Evolutionary conservation across 1,284 basidiomycete genomes (phyloP).

Genomic region (Boletus coffeatus): DNA sequence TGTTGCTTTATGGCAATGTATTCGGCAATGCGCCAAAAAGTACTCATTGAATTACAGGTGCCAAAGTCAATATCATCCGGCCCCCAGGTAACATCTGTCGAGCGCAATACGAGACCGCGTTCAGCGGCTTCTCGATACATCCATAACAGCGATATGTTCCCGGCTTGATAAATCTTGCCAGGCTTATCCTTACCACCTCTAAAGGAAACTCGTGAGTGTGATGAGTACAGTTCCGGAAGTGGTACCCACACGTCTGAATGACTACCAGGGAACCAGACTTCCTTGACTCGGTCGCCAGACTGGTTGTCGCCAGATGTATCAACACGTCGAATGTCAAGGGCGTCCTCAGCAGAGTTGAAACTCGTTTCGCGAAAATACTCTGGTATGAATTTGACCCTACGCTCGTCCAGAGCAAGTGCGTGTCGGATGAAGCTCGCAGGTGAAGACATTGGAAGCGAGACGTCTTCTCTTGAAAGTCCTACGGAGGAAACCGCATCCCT

Average conservation of each 20-base stretch:
- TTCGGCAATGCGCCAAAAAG: conserved; percentile 15
- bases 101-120: conserved; percentile 9
- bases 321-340: neutral
- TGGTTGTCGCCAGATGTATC: neutral
- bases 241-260: conserved; percentile 26
- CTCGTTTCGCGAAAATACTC: conserved; percentile 31
- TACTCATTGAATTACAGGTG: conserved; percentile 14
- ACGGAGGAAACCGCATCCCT: conserved; percentile 38
- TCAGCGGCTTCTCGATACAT: conserved; percentile 17
- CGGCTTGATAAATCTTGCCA: conserved; percentile 6
- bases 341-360: neutral
- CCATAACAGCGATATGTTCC: conserved; percentile 17
- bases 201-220: neutral
- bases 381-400: conserved; percentile 34
- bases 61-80: conserved; percentile 14
- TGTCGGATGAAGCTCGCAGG: conserved; percentile 32
- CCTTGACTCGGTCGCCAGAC: conserved; percentile 9
- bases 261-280: conserved; percentile 26
- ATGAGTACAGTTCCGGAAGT: neutral
- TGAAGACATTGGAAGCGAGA: conserved; percentile 13
- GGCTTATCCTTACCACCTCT: conserved; percentile 11
- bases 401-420: conserved; percentile 34
- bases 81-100: conserved; percentile 11
- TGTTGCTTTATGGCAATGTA: conserved; percentile 10
- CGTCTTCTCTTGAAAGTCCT: conserved; percentile 18